Base-by-base conservation (phyloP, 139 green algal genomes). In the Tetradesmus obliquus region DNA sequence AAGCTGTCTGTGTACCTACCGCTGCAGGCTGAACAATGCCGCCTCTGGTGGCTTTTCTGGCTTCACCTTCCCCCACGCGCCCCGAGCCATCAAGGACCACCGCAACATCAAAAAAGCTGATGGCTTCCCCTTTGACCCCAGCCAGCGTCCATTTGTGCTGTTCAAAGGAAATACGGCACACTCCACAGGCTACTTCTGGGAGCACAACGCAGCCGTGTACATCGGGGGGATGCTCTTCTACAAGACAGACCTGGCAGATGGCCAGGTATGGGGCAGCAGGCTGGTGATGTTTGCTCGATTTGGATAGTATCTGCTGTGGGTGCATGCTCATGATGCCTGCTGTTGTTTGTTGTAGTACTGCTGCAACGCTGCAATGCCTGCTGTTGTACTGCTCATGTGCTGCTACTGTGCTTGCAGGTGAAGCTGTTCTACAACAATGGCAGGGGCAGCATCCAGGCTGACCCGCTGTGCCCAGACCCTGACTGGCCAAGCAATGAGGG, bases 11-110 rank as follows among this genome's bases (percentile, higher is more conserved):
- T 58, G 0, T 89, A 3, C 7, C 57, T n/a, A n/a, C n/a, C n/a
- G n/a, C 13, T 79, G 20, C 86, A 90, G 86, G 86, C 12, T 20
- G 24, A 91, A 92, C 79, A 95, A 95, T 66, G 94, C 94, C 6
- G 94, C 94, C 13, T 93, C 87, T 12, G 94, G 94, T 2, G 94
- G 94, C 17, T 94, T 95, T 72, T 82, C 93, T 22, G 93, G 93
- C n/a, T 95, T 94, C 93, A 88, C 83, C 13, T 95, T 94, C 66
- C 93, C 93, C 45, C 51, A 91, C 81, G 88, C 88, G 2, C 88
- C 88, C 24, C 54, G 88, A 2, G 76, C 88, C n/a, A 91, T 91
- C 55, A 91, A 91, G 88, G 79, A 91, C 12, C 79, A 87, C 76
- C 84, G 72, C 19, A 62, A 79, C 57, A 81, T 91, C 9, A 91